A percentile compares a stretch with the other conserved stretches of the same genome.
These are phyloP conservation scores for Basidiobolus meristosporus DNA, from an alignment of 371 early-diverging fungal genomes.

Conservation along the genomic window DNA sequence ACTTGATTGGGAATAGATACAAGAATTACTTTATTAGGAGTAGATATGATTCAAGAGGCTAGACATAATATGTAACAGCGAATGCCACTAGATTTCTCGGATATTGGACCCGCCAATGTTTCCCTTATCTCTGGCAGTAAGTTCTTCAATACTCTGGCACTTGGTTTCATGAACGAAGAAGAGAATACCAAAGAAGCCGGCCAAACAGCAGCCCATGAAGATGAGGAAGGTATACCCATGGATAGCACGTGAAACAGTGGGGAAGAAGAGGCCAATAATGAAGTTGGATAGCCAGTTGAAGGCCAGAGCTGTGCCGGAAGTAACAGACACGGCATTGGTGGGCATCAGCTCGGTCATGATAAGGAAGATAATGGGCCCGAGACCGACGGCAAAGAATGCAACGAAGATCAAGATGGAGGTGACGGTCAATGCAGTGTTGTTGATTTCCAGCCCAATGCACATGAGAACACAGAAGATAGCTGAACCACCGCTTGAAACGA, in stretches of 20 bases:
- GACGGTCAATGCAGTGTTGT: too few relatives aligned
- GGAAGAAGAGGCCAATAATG: constrained; percentile 38
- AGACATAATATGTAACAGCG: too few relatives aligned
- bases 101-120: too few relatives aligned
- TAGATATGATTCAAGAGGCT: too few relatives aligned
- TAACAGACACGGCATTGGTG: constrained; percentile 35
- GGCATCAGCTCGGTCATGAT: constrained; percentile 45
- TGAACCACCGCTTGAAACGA: too few relatives aligned
- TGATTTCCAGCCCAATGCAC: too few relatives aligned
- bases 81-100: too few relatives aligned
- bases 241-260: constrained; percentile 27
- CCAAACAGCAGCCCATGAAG: constrained; percentile 29
- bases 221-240: constrained; percentile 51
- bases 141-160: neutral
- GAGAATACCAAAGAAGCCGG: constrained; percentile 26
- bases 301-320: constrained; percentile 32
- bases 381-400: constrained; percentile 67
- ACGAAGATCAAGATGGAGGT: too few relatives aligned
- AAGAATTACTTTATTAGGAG: too few relatives aligned
- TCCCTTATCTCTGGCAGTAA: too few relatives aligned
- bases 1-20: too few relatives aligned
- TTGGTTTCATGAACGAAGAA: constrained; percentile 44
- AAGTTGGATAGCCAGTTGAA: constrained; percentile 55
- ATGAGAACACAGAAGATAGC: too few relatives aligned
- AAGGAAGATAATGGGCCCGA: constrained; percentile 62